phyloP scores from a whole-genome alignment of 176 grass and related monocot species.

The Hsuehochloa calcarea region DNA sequence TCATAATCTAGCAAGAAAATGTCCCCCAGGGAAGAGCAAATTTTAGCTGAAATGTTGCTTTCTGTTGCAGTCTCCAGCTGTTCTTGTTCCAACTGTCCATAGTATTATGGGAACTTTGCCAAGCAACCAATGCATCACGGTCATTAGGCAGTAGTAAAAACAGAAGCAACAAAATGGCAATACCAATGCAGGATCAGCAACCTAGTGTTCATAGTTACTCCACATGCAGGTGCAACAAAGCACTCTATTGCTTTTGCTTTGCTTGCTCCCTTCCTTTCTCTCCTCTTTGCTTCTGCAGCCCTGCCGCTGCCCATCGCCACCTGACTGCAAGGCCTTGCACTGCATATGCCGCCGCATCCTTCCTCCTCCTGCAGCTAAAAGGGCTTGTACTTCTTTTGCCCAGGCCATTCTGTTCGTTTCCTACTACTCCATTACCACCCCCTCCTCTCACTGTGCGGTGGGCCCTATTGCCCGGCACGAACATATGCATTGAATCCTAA shows the following conservation, averaged over 20 bases:
- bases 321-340: conserved; percentile 13
- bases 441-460: neutral
- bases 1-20: conserved; percentile 16
- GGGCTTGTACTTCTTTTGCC: neutral
- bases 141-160: conserved; percentile 13
- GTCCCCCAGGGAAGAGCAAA: neutral
- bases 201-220: conserved; percentile 7
- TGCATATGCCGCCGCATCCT: conserved; percentile 5
- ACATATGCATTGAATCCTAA: neutral
- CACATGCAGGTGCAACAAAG: conserved; percentile 1
- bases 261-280: neutral
- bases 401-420: neutral
- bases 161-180: conserved; percentile 19
- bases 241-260: neutral
- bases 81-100: conserved; percentile 47
- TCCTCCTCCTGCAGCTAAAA: neutral
- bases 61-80: conserved; percentile 46
- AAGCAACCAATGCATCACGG: conserved; percentile 21
- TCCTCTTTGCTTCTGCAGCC: neutral
- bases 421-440: neutral
- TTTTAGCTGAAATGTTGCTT: conserved; percentile 40
- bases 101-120: neutral
- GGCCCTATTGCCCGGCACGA: neutral
- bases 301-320: neutral
- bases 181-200: conserved; percentile 20